Evolutionary conservation across 2,329 filamentous ascomycete genomes (phyloP).

Genomic region (Paraphoma chrysanthemicola): DNA sequence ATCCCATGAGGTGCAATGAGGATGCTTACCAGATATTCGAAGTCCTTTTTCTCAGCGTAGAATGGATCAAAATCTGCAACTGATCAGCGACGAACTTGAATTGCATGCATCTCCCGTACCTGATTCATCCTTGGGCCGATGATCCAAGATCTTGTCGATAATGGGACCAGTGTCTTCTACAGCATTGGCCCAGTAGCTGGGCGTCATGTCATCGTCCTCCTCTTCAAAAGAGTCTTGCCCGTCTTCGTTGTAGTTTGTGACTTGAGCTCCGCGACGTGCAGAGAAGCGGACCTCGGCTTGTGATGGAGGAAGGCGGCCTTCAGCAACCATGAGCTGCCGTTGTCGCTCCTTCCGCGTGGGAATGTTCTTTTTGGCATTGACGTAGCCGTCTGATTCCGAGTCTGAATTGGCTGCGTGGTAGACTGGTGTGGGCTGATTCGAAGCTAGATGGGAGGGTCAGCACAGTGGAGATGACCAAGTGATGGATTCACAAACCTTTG

Average conservation of each 20-base stretch:
- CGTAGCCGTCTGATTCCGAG: slow-evolving; percentile 71
- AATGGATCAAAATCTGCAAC: slow-evolving; percentile 42
- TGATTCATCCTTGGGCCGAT: slow-evolving; percentile 74
- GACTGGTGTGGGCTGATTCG: slow-evolving; percentile 57
- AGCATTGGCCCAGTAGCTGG: slow-evolving; percentile 73
- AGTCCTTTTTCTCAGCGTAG: slow-evolving; percentile 70
- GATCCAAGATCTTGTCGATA: slow-evolving; percentile 90
- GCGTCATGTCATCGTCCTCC: slow-evolving; percentile 68
- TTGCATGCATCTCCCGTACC: slow-evolving; percentile 35
- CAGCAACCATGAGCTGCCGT: slow-evolving; percentile 70
- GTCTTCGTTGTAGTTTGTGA: slow-evolving; percentile 73
- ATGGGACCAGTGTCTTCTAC: slow-evolving; percentile 81
- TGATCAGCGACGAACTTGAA: slow-evolving; percentile 21
- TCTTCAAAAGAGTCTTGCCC: slow-evolving; percentile 64
- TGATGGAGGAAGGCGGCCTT: slow-evolving; percentile 66
- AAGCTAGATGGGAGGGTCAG: slow-evolving; percentile 62
- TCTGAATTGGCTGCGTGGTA: slow-evolving; percentile 68
- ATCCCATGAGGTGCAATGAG: slow-evolving; percentile 20
- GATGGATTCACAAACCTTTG: slow-evolving; percentile 60
- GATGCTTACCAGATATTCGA: slow-evolving; percentile 71
- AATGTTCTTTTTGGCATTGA: slow-evolving; percentile 72
- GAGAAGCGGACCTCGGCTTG: slow-evolving; percentile 90
- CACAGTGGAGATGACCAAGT: slow-evolving; percentile 15
- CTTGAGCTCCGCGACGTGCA: slow-evolving; percentile 80
- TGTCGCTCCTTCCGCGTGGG: slow-evolving; percentile 77